Evolutionary conservation across 805 yeast genomes (phyloP), one percentile per base, ranked within the genome.

Genomic region (Geotrichum ghanense): DNA sequence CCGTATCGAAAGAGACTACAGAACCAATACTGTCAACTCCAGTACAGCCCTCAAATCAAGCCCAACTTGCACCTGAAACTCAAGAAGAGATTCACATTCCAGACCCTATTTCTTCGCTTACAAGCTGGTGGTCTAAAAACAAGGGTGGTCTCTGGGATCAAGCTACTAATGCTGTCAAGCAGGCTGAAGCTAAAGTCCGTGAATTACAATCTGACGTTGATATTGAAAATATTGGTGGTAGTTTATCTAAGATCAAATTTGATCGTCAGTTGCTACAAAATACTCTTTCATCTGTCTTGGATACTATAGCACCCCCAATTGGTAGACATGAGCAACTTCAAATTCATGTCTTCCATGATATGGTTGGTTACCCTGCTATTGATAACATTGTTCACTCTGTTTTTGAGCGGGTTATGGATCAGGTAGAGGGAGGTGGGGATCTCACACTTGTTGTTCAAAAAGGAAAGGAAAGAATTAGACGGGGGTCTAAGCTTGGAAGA

Each of bases 361-460:
- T 70, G 59, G 70, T 66, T 10, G 74, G 74, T 20, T 69, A 65
- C 52, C 67, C 70, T 3, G 56, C 62, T 48, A 66, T 79, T 53
- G 80, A 76, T 53, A 61, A 65, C 25, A 63, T 74, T 46, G 71
- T 76, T 12, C 66, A 69, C 54, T 62, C 65, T 40, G 76, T 75
- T 44, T 79, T 79, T 59, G 69, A 69, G 53, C 64, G 68, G 42
- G 82, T 78, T 20, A 75, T 79, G 81, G 69, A 67, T 52, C 84
- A 79, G 55, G 83, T 79, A n/a, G 85, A 79, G 56, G 85, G 85
- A 16, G 79, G 79, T 3, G 80, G 81, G 34, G 74, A 72, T 41
- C 69, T 78, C 35, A 65, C 70, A 44, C 72, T 79, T 46, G 71
- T 70, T 49, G 75, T 76, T 3, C 73, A 69, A 49, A 67, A 68